A percentile compares a stretch with the other conserved stretches of the same genome.
phyloP scores from a whole-genome alignment of 441 rosid species.

The Eruca vesicaria region DNA sequence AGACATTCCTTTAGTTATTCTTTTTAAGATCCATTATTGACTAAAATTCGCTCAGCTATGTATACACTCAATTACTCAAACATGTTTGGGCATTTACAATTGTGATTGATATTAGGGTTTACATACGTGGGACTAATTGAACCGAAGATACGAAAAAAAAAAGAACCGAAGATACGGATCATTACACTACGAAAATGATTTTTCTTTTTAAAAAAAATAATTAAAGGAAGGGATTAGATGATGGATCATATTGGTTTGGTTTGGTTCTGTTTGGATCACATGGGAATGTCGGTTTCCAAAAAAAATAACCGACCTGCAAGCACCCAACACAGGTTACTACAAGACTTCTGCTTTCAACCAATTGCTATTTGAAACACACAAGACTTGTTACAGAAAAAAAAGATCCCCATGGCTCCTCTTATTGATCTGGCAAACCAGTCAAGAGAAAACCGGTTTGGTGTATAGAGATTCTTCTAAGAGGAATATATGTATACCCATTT shows the following conservation, averaged over 20 bases:
- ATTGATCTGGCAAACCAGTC: not conserved
- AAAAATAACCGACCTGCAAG: not conserved
- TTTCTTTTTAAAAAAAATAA: no score
- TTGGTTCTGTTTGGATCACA: conserved; percentile 22
- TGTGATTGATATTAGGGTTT: not conserved
- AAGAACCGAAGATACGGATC: conserved; percentile 23
- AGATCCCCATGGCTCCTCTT: not conserved
- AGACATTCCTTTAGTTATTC: conserved; percentile 29
- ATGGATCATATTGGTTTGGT: conserved; percentile 17
- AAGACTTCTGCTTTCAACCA: not conserved
- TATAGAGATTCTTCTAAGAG: no score
- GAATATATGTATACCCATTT: no score
- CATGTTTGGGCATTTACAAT: not conserved
- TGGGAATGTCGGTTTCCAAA: conserved; percentile 29
- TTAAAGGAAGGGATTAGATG: not conserved
- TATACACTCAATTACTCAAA: not conserved
- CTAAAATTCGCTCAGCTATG: not conserved
- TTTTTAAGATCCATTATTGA: conserved; percentile 27
- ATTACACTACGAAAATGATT: not conserved
- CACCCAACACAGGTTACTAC: not conserved
- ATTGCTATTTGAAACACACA: not conserved
- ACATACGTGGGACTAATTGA: not conserved
- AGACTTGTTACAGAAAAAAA: not conserved
- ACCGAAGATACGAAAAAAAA: conserved; percentile 21
- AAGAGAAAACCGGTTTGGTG: not conserved